Evolutionary conservation across 108 stramenopile species (phyloP).

Genomic region (Pseudonitzschia multistriata): DNA sequence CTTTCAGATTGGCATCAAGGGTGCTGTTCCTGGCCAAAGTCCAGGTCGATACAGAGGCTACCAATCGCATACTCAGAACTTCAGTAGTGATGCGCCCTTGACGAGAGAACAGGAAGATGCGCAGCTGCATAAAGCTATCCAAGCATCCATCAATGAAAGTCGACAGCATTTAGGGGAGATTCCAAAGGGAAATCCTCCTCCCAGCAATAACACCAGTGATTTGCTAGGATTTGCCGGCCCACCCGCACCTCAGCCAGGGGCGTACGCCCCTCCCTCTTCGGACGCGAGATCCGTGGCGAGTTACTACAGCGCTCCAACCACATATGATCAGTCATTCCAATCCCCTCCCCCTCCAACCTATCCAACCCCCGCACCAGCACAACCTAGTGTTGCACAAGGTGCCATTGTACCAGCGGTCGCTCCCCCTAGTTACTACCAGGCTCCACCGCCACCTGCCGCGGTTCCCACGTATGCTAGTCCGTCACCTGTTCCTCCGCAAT

Average conservation of each 20-base stretch:
- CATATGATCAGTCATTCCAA: constrained; percentile 25
- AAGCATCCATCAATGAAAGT: constrained; percentile 60
- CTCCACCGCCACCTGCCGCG: constrained; percentile 19
- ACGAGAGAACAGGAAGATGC: constrained; percentile 86
- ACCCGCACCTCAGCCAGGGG: constrained; percentile 1
- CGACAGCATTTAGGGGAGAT: constrained; percentile 28
- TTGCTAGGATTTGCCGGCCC: constrained; percentile 32
- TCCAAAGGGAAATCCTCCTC: neutral
- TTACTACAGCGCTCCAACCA: constrained; percentile 36
- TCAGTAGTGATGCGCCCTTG: constrained; percentile 64
- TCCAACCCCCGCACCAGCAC: constrained; percentile 16
- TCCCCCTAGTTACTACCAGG: constrained; percentile 27
- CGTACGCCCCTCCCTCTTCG: constrained; percentile 5
- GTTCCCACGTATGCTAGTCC: constrained; percentile 8
- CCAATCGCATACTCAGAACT: constrained; percentile 3
- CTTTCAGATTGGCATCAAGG: constrained; percentile 65
- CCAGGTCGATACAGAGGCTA: constrained; percentile 42
- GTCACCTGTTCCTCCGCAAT: constrained; percentile 1
- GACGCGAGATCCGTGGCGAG: constrained; percentile 37
- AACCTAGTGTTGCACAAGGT: constrained; percentile 1
- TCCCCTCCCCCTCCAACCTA: constrained; percentile 18
- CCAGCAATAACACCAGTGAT: constrained; percentile 11
- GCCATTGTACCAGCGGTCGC: constrained; percentile 31
- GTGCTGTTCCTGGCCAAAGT: constrained; percentile 41
- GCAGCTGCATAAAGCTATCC: constrained; percentile 80